Evolutionary conservation across 352 stramenopile genomes (phyloP), one percentile per base, ranked within the genome.

Genomic region (Pythium grandisporangium): DNA sequence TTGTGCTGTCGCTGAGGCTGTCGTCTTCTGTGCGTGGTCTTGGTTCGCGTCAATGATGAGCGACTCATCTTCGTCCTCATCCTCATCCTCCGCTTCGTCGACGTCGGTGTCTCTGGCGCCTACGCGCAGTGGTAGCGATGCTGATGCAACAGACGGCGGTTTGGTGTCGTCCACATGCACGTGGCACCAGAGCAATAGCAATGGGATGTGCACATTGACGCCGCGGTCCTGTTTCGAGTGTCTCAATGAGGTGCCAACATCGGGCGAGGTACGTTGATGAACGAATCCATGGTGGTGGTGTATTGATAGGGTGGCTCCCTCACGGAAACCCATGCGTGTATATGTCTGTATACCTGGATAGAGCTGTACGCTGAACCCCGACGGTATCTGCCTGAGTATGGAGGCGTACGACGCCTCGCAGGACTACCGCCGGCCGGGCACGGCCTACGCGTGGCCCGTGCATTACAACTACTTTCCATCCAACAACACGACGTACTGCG

Each of bases 381-480:
- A 44, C 17, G 70, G 70, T 23, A 38, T 79, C 2, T 84, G 70
- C 33, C 34, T 55, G 19, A 50, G 58, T 37, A 62, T 69, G 20
- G 55, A 49, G 4, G 48, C 53, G 19, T 84, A 81, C 48, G 49
- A 79, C 40, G 48, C 55, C 6, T 58, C 30, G n/a, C 51, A 63
- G 30, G 70, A 84, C 60, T 84, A 79, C 46, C 55, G 55, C 0
- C 65, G 67, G 21, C n/a, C 26, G 2, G 64, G 62, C 22, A 46
- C 59, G 5, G 50, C 62, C 0, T 43, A 47, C 17, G 48, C 35
- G 7, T 79, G 61, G 29, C 66, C 65, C 29, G 61, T 70, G 41
- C 65, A 71, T 30, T 66, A 70, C 57, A 84, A 81, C 66, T 79
- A 75, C 45, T 84, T 84, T 37, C 53, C 63, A 20, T 43, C 61